These are phyloP conservation scores for Crucibulum parvulum DNA, from an alignment of 1,284 basidiomycete species.

Conservation along the genomic window DNA sequence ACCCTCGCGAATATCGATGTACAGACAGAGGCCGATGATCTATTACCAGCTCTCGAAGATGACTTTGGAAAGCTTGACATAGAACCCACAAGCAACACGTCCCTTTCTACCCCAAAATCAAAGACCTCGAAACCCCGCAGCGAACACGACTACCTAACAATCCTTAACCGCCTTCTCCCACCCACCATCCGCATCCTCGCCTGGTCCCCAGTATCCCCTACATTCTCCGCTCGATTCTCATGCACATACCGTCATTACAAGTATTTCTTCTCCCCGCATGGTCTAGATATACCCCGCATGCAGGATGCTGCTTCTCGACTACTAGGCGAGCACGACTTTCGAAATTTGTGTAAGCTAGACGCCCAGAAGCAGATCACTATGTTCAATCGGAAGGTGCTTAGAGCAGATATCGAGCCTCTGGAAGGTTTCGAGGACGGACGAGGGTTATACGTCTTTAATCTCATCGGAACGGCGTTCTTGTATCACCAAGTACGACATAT, in stretches of 20 bases:
- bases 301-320: slow-evolving; percentile 74
- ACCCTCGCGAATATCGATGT: too few species aligned
- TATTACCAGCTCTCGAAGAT: not conserved
- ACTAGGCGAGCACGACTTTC: slow-evolving; percentile 94
- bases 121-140: slow-evolving; percentile 21
- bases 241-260: slow-evolving; percentile 95
- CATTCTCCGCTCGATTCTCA: slow-evolving; percentile 90
- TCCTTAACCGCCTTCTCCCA: slow-evolving; percentile 92
- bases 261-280: slow-evolving; percentile 85
- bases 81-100: not conserved
- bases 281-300: slow-evolving; percentile 82
- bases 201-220: slow-evolving; percentile 88
- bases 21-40: not conserved
- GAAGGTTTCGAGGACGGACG: slow-evolving; percentile 28
- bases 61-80: not conserved
- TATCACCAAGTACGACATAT: slow-evolving; percentile 99
- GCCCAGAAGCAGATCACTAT: slow-evolving; percentile 91
- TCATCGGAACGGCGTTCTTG: slow-evolving; percentile 90
- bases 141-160: slow-evolving; percentile 83
- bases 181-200: slow-evolving; percentile 90
- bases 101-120: not conserved
- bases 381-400: slow-evolving; percentile 72
- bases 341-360: slow-evolving; percentile 97
- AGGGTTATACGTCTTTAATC: slow-evolving; percentile 81
- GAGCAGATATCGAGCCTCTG: slow-evolving; percentile 64